Evolutionary conservation across 73 alveolate species (phyloP), one percentile per base, ranked within the genome.

Genomic region (Symbiodinium pilosum): DNA sequence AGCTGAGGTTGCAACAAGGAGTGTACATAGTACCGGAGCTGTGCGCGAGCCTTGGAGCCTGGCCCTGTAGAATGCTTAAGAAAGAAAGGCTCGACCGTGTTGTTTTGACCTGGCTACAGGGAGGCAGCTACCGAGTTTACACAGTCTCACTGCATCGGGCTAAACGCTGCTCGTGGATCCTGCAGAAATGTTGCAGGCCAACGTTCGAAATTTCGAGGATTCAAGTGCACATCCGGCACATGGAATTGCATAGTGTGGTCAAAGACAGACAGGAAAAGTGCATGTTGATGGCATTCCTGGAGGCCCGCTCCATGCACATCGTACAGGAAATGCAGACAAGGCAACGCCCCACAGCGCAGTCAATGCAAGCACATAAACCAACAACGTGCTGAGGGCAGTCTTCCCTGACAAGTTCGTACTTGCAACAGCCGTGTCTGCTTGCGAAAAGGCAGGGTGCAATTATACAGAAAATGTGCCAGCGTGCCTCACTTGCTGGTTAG

Each of bases 401-500:
- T 11, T 41, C n/a, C 86, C 95, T 3, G 95, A 88, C 95, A 83
- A 83, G 43, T 88, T 59, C 86, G 77, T 88, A 86, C 28, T 88
- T 52, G 73, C 86, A 18, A 83, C 95, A 8, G 86, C 86, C 69
- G 73, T 88, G 43, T 85, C 86, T 4, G 44, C 84, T 38, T 64
- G 47, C 18, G 86, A 88, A 54, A 88, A 88, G 95, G 94, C 85
- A 0, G 3, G 1, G 43, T 26, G 81, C 81, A 64, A 26, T n/a
- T 54, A 30, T 26, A 11, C 73, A 54, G 84, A 69, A 30, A 36
- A 69, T 24, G 84, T n/a, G 41, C 84, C 3, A 21, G 41, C 41
- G n/a, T 30, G 36, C 39, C 39, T 39, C 43, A 69, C 18, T 39
- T 30, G 84, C 16, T 36, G 85, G 34, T 24, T 26, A 73, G 85